These are phyloP conservation scores for Bruguiera parviflora DNA, from an alignment of 345 rosid species.

Conservation along the genomic window DNA sequence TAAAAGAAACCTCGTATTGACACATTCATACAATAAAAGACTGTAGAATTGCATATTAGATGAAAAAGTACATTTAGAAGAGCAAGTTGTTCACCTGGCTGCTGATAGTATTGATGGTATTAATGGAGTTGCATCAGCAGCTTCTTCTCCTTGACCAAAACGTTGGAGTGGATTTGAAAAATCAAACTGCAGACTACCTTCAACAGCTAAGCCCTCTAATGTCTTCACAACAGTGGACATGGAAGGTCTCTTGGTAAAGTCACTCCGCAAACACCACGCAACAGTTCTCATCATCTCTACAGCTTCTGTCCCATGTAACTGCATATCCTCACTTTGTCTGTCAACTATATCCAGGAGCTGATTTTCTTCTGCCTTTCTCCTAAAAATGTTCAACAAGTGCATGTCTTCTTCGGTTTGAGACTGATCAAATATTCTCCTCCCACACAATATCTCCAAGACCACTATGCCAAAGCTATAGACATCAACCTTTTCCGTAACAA, in stretches of 20 bases:
- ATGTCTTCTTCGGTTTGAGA: conserved; percentile 2
- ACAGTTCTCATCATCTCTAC: not conserved
- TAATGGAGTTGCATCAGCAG: not conserved
- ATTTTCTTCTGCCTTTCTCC: not conserved
- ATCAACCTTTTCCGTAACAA: conserved; percentile 6
- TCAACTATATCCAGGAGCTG: not conserved
- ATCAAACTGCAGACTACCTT: not conserved
- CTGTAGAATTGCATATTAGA: no score
- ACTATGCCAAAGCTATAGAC: conserved; percentile 14
- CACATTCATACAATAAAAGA: no score
- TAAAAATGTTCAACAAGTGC: not conserved
- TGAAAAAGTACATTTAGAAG: no score
- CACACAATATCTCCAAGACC: conserved; percentile 3
- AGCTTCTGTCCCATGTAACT: not conserved
- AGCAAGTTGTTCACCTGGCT: not conserved
- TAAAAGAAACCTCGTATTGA: no score
- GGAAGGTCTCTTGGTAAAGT: not conserved
- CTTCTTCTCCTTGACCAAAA: not conserved
- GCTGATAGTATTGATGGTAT: not conserved
- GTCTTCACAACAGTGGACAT: conserved; percentile 4
- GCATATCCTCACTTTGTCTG: not conserved
- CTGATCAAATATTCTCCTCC: not conserved
- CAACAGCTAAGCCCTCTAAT: not conserved
- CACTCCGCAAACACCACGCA: conserved; percentile 5
- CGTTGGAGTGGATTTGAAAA: not conserved